Conservation (phyloP, 106 monocot genomes). For the Chionographis japonica region DNA sequence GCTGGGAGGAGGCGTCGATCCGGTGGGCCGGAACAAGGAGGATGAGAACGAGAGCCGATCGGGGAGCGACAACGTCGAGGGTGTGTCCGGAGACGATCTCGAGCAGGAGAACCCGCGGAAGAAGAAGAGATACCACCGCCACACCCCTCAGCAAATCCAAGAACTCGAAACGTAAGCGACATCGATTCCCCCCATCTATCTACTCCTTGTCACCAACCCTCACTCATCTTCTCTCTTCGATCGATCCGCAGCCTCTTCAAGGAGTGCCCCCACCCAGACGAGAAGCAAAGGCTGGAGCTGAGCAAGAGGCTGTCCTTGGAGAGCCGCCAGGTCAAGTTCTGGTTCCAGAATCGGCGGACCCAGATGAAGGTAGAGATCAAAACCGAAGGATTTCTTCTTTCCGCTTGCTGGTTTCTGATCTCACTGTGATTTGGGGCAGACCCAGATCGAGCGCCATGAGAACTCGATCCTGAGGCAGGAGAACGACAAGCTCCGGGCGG, state of each 20-base stretch:
- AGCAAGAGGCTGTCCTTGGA: slow-evolving; percentile 65
- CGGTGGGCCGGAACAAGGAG: slow-evolving; percentile 16
- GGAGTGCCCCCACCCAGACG: slow-evolving; percentile 94
- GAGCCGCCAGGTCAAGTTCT: slow-evolving; percentile 89
- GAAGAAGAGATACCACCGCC: slow-evolving; percentile 86
- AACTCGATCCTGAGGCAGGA: slow-evolving; percentile 64
- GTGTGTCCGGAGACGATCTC: slow-evolving; percentile 64
- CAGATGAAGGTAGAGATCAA: slow-evolving; percentile 76
- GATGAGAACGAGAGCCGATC: slow-evolving; percentile 74
- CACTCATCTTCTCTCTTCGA: no score
- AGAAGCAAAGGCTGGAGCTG: slow-evolving; percentile 84
- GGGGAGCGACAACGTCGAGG: slow-evolving; percentile 81
- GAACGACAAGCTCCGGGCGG: slow-evolving; percentile 70
- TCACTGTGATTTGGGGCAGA: slow-evolving; percentile 24
- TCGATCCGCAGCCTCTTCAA: slow-evolving; percentile 50
- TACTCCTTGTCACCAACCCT: not conserved
- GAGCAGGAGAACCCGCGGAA: slow-evolving; percentile 48
- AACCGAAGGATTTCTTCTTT: not conserved
- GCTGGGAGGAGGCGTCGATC: no score
- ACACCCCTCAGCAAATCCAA: slow-evolving; percentile 82
- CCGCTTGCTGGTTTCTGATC: not conserved
- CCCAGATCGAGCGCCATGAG: slow-evolving; percentile 69
- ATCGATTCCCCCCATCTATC: not conserved
- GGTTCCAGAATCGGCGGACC: slow-evolving; percentile 97
- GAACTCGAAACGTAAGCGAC: slow-evolving; percentile 55